Conservation (phyloP, 495 filamentous ascomycete species). For the Letharia lupina region DNA sequence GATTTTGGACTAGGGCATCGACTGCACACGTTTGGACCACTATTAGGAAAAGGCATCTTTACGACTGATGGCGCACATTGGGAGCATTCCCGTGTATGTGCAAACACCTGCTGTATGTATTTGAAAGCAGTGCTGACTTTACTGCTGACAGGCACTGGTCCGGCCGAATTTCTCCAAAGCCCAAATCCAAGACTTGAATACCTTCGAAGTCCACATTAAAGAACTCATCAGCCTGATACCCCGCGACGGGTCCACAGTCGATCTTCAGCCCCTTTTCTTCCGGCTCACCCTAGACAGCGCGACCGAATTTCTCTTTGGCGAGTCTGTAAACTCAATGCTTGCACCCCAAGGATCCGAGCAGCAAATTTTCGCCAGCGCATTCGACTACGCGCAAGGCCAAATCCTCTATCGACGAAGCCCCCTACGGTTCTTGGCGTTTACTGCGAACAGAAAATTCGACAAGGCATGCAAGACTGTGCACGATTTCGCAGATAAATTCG, state of each 20-base stretch:
- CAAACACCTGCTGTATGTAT: too few species aligned
- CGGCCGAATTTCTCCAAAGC: constrained; percentile 34
- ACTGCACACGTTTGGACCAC: constrained; percentile 16
- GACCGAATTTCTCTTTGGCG: constrained; percentile 59
- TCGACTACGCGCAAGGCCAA: constrained; percentile 23
- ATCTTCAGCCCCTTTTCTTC: constrained; percentile 62
- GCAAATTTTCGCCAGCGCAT: constrained; percentile 34
- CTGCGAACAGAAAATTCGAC: too few species aligned
- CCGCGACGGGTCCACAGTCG: constrained; percentile 38
- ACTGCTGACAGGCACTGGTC: constrained; percentile 24
- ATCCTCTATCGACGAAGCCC: too few species aligned
- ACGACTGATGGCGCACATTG: constrained; percentile 34
- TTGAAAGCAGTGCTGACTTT: too few species aligned
- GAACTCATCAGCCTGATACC: constrained; percentile 28
- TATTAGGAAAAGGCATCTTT: constrained; percentile 38
- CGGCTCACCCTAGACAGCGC: constrained; percentile 49
- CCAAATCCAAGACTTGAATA: constrained; percentile 28
- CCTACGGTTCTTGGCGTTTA: too few species aligned
- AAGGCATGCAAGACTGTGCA: too few species aligned
- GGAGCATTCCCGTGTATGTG: constrained; percentile 30
- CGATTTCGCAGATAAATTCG: too few species aligned
- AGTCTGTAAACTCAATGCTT: constrained; percentile 32
- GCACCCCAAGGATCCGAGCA: constrained; percentile 9
- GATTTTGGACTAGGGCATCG: constrained; percentile 44
- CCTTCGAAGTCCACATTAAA: constrained; percentile 25